Percentiles rank a stretch among this genome's conserved stretches.
These are phyloP conservation scores for Puccinia coronata DNA, from an alignment of 1,284 basidiomycete genomes.

Conservation along the genomic window DNA sequence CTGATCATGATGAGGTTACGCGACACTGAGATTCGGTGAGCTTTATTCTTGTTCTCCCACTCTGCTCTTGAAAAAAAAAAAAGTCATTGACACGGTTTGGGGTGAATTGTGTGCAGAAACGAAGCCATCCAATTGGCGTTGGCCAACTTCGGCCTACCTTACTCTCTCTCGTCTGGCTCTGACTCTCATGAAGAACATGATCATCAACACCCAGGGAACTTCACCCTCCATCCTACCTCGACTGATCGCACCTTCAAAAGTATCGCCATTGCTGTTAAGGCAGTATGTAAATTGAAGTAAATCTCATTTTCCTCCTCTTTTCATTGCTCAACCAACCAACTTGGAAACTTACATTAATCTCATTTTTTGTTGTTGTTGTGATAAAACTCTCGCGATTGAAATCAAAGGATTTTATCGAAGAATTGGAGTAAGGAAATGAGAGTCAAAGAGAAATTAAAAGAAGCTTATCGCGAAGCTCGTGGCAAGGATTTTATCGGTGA, in stretches of 20 bases:
- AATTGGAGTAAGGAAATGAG: constrained; percentile 35
- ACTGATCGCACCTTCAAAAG: constrained; percentile 36
- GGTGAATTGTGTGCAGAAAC: constrained; percentile 12
- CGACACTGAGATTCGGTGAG: constrained; percentile 41
- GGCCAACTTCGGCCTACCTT: constrained; percentile 38
- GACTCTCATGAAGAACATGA: neutral
- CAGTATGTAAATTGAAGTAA: constrained; percentile 42
- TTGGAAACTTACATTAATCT: neutral
- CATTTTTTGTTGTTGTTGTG: no score
- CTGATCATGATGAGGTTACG: constrained; percentile 33
- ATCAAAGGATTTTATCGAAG: constrained; percentile 39
- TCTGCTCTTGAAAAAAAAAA: neutral
- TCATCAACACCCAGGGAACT: constrained; percentile 20
- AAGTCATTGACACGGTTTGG: neutral
- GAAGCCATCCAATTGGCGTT: constrained; percentile 43
- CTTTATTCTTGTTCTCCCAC: neutral
- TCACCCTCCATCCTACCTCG: constrained; percentile 18
- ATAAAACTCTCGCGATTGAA: no score
- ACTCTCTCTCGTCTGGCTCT: neutral
- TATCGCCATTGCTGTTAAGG: constrained; percentile 30
- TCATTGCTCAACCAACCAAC: neutral
- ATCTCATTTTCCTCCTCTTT: neutral
- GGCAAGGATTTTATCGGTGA: constrained; percentile 41
- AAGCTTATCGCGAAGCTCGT: constrained; percentile 42
- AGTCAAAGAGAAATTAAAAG: constrained; percentile 44